Percentiles rank a stretch among this genome's conserved stretches.
phyloP scores from a whole-genome alignment of 2,329 filamentous ascomycete genomes.

The Polychaeton citri region DNA sequence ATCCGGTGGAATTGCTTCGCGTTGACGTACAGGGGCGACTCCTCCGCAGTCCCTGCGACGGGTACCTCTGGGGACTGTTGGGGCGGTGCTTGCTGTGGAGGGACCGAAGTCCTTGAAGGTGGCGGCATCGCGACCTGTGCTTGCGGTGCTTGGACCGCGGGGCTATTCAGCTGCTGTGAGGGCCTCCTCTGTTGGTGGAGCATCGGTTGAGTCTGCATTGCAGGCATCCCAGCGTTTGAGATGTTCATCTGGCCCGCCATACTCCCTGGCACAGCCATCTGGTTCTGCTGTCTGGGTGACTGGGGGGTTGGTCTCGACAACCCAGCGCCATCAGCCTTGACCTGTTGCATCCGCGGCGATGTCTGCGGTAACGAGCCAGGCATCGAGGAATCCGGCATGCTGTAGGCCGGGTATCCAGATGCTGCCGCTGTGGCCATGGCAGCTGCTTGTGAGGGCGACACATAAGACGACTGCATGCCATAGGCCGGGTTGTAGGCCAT shows the following conservation, averaged over 20 bases:
- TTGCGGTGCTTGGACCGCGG: slow-evolving; percentile 33
- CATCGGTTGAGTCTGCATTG: slow-evolving; percentile 36
- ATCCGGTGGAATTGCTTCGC: slow-evolving; percentile 98
- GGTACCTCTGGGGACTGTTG: slow-evolving; percentile 67
- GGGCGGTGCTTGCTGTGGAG: slow-evolving; percentile 37
- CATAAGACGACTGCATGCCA: slow-evolving; percentile 62
- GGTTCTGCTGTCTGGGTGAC: slow-evolving; percentile 59
- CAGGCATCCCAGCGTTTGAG: slow-evolving; percentile 44
- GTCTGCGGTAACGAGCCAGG: slow-evolving; percentile 49
- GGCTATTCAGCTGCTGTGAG: slow-evolving; percentile 62
- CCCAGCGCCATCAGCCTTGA: slow-evolving; percentile 43
- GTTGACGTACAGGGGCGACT: slow-evolving; percentile 93
- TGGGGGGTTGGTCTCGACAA: slow-evolving; percentile 55
- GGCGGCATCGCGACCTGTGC: slow-evolving; percentile 44
- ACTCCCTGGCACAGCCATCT: slow-evolving; percentile 37
- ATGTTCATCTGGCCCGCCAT: slow-evolving; percentile 35
- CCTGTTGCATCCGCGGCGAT: slow-evolving; percentile 61
- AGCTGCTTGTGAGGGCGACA: slow-evolving; percentile 73
- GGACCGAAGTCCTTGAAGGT: slow-evolving; percentile 55
- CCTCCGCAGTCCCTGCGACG: slow-evolving; percentile 58
- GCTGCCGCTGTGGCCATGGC: slow-evolving; percentile 91
- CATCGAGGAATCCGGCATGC: slow-evolving; percentile 54
- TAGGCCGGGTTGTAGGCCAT: slow-evolving; percentile 67
- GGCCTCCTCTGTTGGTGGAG: slow-evolving; percentile 43
- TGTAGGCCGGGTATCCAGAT: slow-evolving; percentile 64